phyloP scores from a whole-genome alignment of 2,329 filamentous ascomycete genomes.

The Leptographium radiaticola region DNA sequence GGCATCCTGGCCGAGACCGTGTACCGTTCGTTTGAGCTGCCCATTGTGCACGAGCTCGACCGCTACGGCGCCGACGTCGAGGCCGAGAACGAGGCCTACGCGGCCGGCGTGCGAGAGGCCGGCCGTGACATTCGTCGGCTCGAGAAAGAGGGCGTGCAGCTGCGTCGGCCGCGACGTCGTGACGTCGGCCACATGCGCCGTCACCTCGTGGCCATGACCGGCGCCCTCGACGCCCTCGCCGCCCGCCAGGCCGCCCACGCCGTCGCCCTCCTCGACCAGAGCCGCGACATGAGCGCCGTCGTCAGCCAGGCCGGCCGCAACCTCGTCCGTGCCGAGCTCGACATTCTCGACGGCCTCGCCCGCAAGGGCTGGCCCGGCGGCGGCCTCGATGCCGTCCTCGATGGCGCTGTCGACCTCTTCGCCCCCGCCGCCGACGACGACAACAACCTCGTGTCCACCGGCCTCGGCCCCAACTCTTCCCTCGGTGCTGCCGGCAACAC shows the following conservation, averaged over 20 bases:
- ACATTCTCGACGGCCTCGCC: conserved; percentile 55
- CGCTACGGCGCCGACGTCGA: conserved; percentile 50
- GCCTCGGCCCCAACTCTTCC: conserved; percentile 7
- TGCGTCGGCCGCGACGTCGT: conserved; percentile 41
- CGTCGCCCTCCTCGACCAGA: conserved; percentile 45
- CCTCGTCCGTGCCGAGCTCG: conserved; percentile 53
- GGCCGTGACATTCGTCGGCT: conserved; percentile 48
- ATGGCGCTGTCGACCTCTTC: conserved; percentile 46
- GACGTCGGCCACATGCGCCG: conserved; percentile 50
- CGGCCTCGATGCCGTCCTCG: conserved; percentile 51
- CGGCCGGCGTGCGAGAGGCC: conserved; percentile 38
- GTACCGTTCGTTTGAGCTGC: conserved; percentile 55
- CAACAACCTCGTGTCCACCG: conserved; percentile 4
- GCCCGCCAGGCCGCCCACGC: conserved; percentile 47
- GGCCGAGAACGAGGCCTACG: conserved; percentile 50
- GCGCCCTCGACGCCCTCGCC: conserved; percentile 49
- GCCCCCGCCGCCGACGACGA: conserved; percentile 11
- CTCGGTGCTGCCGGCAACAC: conserved; percentile 7
- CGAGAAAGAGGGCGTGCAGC: conserved; percentile 51
- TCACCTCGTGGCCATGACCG: conserved; percentile 51
- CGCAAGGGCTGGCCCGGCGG: conserved; percentile 56
- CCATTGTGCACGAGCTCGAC: conserved; percentile 55
- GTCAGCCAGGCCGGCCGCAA: conserved; percentile 54
- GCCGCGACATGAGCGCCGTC: conserved; percentile 48
- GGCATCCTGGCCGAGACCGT: conserved; percentile 58